Base-by-base conservation (phyloP, 2,329 filamentous ascomycete species). In the Colletotrichum sp. region DNA sequence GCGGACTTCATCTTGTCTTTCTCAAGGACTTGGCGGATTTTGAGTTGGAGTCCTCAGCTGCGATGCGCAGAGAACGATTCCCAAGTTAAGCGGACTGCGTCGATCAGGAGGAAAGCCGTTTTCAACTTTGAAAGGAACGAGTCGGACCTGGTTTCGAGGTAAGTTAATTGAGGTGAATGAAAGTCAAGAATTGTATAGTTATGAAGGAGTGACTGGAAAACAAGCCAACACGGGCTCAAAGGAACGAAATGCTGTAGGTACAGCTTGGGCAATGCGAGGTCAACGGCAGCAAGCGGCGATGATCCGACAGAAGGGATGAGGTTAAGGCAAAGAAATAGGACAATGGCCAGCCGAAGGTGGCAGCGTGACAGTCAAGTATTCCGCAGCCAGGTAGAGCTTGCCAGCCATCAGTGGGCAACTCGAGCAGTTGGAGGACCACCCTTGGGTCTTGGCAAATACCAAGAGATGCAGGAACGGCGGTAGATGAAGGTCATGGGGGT, bases 141-240 rank as follows among this genome's bases (percentile, higher is more conserved):
- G 16, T 44, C 44, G 48, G 44, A 12, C 60, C 26, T 36, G 26
- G 32, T 55, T 36, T 36, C 63, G 67, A 24, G 24, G 44, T 9
- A 82, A 36, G 78, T 69, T 52, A 79, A 74, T 71, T 72, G 34
- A 28, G 18, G 36, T 48, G 32, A 70, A 36, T 5, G 52, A 74
- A 39, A 34, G 71, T 55, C n/a, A 55, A 69, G 71, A 74, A 74
- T 68, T 12, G 26, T 55, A 70, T n/a, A 48, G 66, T 34, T 66
- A 28, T 52, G 78, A 79, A 77, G 79, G 78, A 80, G 70, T 71
- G 79, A 77, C 76, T 78, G 78, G 60, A 44, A 32, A 57, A 69
- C 75, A 77, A 75, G 57, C 76, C 71, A 70, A 70, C 69, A 65
- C 63, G 74, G 78, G 68, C 68, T 62, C 77, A 72, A 80, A 78